Conservation (phyloP, 768 basidiomycete genomes). For the Naganishia randhawae region DNA sequence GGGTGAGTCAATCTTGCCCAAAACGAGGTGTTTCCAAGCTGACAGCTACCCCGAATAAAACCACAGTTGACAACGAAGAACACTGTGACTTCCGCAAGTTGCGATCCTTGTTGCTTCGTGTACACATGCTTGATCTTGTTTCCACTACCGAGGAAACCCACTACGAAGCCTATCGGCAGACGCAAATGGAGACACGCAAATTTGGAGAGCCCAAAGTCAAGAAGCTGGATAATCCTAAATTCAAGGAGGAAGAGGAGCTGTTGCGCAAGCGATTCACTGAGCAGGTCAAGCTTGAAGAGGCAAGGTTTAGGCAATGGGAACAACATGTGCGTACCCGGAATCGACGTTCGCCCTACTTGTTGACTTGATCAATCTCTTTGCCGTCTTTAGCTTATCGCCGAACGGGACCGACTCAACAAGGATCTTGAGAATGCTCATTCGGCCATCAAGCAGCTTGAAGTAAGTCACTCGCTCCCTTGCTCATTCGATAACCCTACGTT, state of each 20-base stretch:
- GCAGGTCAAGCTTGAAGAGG: constrained; percentile 98
- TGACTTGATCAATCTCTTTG: constrained; percentile 28
- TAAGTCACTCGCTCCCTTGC: constrained; percentile 27
- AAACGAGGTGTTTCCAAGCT: not conserved
- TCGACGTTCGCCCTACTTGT: not conserved
- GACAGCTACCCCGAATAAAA: not conserved
- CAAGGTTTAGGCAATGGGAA: constrained; percentile 98
- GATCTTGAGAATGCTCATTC: constrained; percentile 78
- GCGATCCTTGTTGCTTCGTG: constrained; percentile 88
- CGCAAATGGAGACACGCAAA: constrained; percentile 99
- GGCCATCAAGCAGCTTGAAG: constrained; percentile 49
- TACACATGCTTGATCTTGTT: constrained; percentile 97
- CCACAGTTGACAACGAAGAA: constrained; percentile 95
- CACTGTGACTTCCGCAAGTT: constrained; percentile 99
- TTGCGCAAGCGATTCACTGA: constrained; percentile 97
- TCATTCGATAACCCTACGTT: not conserved
- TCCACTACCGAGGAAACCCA: constrained; percentile 91
- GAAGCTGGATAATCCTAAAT: constrained; percentile 98
- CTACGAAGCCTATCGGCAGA: constrained; percentile 95
- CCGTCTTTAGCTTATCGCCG: constrained; percentile 78
- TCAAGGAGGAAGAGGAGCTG: constrained; percentile 98
- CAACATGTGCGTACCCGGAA: constrained; percentile 69
- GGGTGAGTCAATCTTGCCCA: constrained; percentile 56
- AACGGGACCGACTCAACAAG: constrained; percentile 97
- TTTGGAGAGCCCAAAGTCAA: constrained; percentile 97